phyloP scores from a whole-genome alignment of 2,329 filamentous ascomycete species.

The Hirsutella minnesotensis region DNA sequence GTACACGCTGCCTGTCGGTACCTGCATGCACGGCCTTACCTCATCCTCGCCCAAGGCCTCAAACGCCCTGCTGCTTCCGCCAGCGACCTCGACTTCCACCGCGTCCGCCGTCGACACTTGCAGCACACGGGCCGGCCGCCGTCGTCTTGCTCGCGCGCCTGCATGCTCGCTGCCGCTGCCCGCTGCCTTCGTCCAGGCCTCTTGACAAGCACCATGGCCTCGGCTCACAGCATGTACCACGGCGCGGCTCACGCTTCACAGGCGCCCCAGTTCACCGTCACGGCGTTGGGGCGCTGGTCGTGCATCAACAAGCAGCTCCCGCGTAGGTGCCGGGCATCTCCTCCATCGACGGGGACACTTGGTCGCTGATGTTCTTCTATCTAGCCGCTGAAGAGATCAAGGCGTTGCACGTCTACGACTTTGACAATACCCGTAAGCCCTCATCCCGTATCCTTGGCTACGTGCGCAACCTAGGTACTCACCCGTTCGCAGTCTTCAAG shows the following conservation, averaged over 20 bases:
- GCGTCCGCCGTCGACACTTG: not conserved
- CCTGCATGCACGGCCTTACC: not conserved
- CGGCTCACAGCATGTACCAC: conserved; percentile 25
- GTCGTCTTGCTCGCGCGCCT: not conserved
- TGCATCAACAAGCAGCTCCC: conserved; percentile 62
- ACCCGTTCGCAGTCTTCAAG: conserved; percentile 88
- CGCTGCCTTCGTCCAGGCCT: conserved; percentile 11
- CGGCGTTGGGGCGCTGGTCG: conserved; percentile 75
- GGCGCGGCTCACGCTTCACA: conserved; percentile 18
- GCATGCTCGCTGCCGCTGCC: conserved; percentile 14
- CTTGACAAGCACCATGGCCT: conserved; percentile 24
- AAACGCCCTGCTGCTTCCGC: not conserved
- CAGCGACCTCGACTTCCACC: not conserved
- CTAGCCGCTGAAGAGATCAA: conserved; percentile 56
- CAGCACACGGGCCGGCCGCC: not conserved
- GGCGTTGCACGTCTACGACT: conserved; percentile 87
- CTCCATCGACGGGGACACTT: too few species aligned
- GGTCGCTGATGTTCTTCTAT: too few species aligned
- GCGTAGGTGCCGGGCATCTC: conserved; percentile 27
- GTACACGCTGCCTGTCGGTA: too few species aligned
- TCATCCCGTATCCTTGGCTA: not conserved
- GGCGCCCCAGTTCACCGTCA: conserved; percentile 43
- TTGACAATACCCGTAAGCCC: conserved; percentile 79
- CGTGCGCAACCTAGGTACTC: conserved; percentile 1
- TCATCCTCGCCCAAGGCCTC: not conserved